Evolutionary conservation across 257 asterid genomes (phyloP).

Genomic region (Solanum ossicruentum): DNA sequence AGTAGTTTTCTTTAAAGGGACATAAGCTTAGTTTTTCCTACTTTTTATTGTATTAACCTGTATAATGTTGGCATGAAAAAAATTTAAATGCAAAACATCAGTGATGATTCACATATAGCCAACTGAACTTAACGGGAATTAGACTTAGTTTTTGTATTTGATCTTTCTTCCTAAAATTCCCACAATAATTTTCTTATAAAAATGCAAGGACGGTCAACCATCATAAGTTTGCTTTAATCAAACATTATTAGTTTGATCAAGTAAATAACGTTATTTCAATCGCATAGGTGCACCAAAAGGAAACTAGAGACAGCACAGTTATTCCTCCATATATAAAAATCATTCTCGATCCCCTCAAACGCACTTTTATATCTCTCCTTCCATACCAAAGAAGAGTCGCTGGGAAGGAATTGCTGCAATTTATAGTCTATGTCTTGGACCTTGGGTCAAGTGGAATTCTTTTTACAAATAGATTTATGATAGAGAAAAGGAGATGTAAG

Average conservation of each 20-base stretch:
- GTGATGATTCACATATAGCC: not conserved
- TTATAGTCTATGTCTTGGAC: not conserved
- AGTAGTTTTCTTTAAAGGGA: too few species aligned
- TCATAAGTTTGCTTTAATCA: not conserved
- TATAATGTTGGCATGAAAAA: not conserved
- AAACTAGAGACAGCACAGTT: not conserved
- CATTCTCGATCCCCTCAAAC: not conserved
- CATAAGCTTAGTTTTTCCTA: not conserved
- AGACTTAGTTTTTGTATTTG: not conserved
- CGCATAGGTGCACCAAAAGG: not conserved
- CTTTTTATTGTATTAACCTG: not conserved
- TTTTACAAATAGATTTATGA: not conserved
- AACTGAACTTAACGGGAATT: not conserved
- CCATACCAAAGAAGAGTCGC: not conserved
- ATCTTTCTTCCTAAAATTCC: not conserved
- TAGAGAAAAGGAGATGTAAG: not conserved
- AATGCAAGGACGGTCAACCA: not conserved
- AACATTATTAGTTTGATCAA: not conserved
- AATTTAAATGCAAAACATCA: not conserved
- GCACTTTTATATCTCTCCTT: not conserved
- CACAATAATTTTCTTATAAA: not conserved
- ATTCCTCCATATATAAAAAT: not conserved
- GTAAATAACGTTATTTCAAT: not conserved
- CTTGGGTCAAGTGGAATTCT: not conserved
- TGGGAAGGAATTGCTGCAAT: not conserved